Percentiles rank a stretch among this genome's conserved stretches.
These are phyloP conservation scores for Yamadazyma triangularis DNA, from an alignment of 1,139 yeast species.

Conservation along the genomic window DNA sequence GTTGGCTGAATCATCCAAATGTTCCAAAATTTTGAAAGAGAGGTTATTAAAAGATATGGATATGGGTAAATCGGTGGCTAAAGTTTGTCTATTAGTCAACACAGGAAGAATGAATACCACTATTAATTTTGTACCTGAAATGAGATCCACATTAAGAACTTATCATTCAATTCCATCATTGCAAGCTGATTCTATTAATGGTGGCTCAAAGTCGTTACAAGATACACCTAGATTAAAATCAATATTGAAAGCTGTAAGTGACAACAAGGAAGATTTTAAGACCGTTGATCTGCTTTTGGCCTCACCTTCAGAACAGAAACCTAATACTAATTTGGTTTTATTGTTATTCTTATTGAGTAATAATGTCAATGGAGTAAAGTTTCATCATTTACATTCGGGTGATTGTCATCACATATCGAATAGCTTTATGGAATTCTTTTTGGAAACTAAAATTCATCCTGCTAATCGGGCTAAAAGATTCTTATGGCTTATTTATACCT, in stretches of 20 bases:
- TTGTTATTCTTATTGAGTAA: constrained; percentile 71
- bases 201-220: constrained; percentile 69
- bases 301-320: constrained; percentile 31
- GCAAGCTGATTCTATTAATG: constrained; percentile 59
- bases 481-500: constrained; percentile 79
- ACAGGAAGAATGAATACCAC: constrained; percentile 95
- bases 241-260: constrained; percentile 74
- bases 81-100: constrained; percentile 83
- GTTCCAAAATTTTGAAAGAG: constrained; percentile 79
- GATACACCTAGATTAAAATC: constrained; percentile 93
- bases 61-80: constrained; percentile 68
- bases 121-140: constrained; percentile 91
- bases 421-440: constrained; percentile 61
- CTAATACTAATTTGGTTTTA: constrained; percentile 60
- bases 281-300: constrained; percentile 46
- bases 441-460: constrained; percentile 52
- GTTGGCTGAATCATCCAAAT: constrained; percentile 76
- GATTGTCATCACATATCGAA: constrained; percentile 16
- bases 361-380: constrained; percentile 47
- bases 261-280: constrained; percentile 36
- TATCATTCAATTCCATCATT: constrained; percentile 90
- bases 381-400: constrained; percentile 17
- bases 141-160: constrained; percentile 89
- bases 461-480: constrained; percentile 65
- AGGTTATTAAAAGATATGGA: constrained; percentile 61